Conservation (phyloP, 2,329 filamentous ascomycete species). For the Teratosphaeriaceae sp. region DNA sequence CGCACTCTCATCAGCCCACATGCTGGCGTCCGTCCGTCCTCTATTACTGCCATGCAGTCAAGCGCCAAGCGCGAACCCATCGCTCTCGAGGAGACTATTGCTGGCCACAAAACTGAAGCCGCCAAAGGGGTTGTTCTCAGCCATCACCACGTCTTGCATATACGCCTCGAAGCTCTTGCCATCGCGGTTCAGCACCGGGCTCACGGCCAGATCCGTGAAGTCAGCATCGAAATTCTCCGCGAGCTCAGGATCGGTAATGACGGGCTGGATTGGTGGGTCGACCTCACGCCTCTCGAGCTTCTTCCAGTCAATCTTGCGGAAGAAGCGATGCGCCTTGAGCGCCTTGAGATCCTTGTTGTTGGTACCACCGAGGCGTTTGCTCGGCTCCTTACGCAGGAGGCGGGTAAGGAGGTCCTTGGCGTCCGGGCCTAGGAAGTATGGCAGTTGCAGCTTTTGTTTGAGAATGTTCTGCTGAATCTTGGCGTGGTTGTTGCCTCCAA, state of each 20-base stretch:
- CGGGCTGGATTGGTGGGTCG: slow-evolving; percentile 80
- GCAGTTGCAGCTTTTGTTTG: slow-evolving; percentile 80
- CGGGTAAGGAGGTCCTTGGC: slow-evolving; percentile 91
- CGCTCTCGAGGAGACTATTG: slow-evolving; percentile 41
- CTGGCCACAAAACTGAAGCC: slow-evolving; percentile 50
- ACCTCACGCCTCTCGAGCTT: slow-evolving; percentile 74
- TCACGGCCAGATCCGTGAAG: slow-evolving; percentile 80
- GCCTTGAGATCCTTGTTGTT: slow-evolving; percentile 82
- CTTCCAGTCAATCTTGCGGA: slow-evolving; percentile 94
- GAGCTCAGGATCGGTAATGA: slow-evolving; percentile 91
- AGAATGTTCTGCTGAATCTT: slow-evolving; percentile 96
- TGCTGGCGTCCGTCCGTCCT: too few species aligned
- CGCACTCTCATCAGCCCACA: too few species aligned
- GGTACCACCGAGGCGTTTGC: slow-evolving; percentile 78
- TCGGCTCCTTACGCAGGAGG: slow-evolving; percentile 84
- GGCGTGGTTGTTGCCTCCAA: slow-evolving; percentile 81
- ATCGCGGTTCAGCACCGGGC: slow-evolving; percentile 51
- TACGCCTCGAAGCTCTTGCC: slow-evolving; percentile 17
- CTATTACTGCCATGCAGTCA: slow-evolving; percentile 24
- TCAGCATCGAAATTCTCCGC: slow-evolving; percentile 95
- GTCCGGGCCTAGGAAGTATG: slow-evolving; percentile 85
- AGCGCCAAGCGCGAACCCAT: slow-evolving; percentile 28
- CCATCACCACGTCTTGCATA: slow-evolving; percentile 15
- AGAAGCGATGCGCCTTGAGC: slow-evolving; percentile 92
- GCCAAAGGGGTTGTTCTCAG: slow-evolving; percentile 40